Base-by-base conservation (phyloP, 441 rosid genomes). In the Adansonia madagascariensis region DNA sequence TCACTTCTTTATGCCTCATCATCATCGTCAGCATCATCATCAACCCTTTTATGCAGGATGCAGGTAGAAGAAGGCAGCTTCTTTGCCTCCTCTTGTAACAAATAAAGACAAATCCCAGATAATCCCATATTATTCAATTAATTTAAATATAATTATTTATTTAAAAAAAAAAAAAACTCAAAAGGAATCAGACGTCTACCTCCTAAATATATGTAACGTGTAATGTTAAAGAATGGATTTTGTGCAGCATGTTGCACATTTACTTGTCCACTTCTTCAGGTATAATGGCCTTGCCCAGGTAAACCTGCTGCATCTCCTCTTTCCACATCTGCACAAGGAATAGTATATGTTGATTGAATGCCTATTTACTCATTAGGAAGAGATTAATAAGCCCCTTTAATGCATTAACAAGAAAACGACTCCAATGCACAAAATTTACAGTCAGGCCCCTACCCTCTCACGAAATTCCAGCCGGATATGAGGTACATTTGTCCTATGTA, bases 391-490 rank as follows among this genome's bases (percentile, higher is more conserved):
- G 15, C 10, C 24, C 39, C 14, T 66, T 55, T 43, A 66, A 64
- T 15, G 11, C 22, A 41, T 44, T 1, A n/a, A 11, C n/a, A 53
- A 14, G n/a, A 41, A 12, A 56, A 17, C n/a, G 6, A 18, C 35
- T 17, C 35, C 1, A 50, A 22, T 22, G 55, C 8, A 57, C 27
- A 44, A 35, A 69, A 60, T 57, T 71, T 72, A 69, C n/a, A 14
- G 4, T 4, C 14, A 52, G 27, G 70, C 17, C 7, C 83, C 0
- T 89, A 97, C 99, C 86, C 90, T 90, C 73, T 93, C 92, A 24
- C 98, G 95, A 76, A 97, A 97, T 84, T 97, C 97, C 80, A 97
- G 82, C 49, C 99, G 91, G 79, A 97, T 97, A 86, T 94, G 98
- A 78, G 99, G 98, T 77, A 97, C 98, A 67, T 97, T 97, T 74